Evolutionary conservation across 768 basidiomycete species (phyloP), one percentile per base, ranked within the genome.

Genomic region (Candolleomyces aberdarensis): DNA sequence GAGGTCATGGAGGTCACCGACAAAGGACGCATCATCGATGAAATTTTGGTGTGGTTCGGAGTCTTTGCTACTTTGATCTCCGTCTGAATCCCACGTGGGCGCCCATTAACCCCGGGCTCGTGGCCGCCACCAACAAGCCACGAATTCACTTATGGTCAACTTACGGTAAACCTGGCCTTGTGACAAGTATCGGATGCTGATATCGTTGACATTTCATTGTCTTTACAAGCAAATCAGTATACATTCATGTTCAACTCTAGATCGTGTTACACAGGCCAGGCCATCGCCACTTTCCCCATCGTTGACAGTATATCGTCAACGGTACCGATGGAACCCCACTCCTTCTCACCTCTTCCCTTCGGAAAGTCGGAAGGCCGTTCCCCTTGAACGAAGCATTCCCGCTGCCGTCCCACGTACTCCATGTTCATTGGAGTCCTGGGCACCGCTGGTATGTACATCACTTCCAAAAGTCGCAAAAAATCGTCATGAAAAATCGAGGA

Each of bases 391-490:
- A 91, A 93, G 13, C 79, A 71, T 43, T 84, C 81, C 36, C 78
- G 83, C 71, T 93, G 92, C 65, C 78, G 76, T 61, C 77, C 72
- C 50, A 92, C 68, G 65, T 92, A 92, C 14, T 72, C 76, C 43
- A 76, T 75, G 69, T 91, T 90, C 64, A 76, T 75, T 1, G 83
- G 81, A 2, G 88, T 91, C 58, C 82, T 74, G 0, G 89, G 89
- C 10, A 87, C 84, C 6, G 90, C 84, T 0, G 87, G 85, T 55
- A 92, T 92, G 63, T 92, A 92, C 84, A 92, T 88, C 50, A 91
- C 89, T 83, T 64, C 39, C 53, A 3, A 19, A 53, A 40, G 10
- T 3, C 0, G 52, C 49, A n/a, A 59, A 32, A 32, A 36, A 36
- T 7, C 20, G 22, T 66, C 39, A 68, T 57, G n/a, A 48, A 47